Conservation (phyloP, 1,284 basidiomycete species). For the Apiotrichum mycotoxinovorans region DNA sequence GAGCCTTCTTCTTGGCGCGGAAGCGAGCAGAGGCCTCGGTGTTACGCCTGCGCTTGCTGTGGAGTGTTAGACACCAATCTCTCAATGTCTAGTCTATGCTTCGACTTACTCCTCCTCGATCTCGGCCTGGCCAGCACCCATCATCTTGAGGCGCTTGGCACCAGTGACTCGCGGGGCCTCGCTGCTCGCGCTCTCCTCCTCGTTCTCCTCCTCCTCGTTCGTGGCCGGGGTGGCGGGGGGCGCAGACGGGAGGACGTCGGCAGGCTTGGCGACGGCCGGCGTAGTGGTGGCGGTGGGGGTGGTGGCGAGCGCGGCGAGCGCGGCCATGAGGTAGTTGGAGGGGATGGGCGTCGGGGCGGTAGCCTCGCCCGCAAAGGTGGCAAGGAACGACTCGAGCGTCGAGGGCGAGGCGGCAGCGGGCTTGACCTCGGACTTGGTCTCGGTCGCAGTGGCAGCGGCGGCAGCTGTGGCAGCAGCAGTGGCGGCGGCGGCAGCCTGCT, state of each 20-base stretch:
- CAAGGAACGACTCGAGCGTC: conserved; percentile 46
- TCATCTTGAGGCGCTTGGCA: conserved; percentile 45
- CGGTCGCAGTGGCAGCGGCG: conserved; percentile 2
- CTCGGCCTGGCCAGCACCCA: conserved; percentile 39
- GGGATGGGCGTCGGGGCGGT: conserved; percentile 14
- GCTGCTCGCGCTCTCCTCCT: conserved; percentile 8
- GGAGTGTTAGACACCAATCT: neutral
- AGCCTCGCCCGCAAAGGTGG: conserved; percentile 34
- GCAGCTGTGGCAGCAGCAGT: conserved; percentile 6
- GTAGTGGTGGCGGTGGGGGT: conserved; percentile 2
- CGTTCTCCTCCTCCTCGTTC: conserved; percentile 9
- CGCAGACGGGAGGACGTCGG: conserved; percentile 24
- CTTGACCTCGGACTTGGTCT: conserved; percentile 9
- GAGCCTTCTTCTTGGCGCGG: conserved; percentile 96
- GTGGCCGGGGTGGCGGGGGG: conserved; percentile 7
- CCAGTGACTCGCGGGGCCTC: conserved; percentile 24
- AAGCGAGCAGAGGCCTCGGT: conserved; percentile 97
- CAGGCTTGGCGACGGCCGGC: conserved; percentile 17
- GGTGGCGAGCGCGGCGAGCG: conserved; percentile 16
- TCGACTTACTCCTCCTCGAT: conserved; percentile 39
- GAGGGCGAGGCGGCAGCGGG: conserved; percentile 11
- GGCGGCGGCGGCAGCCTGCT: conserved; percentile 11
- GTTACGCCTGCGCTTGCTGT: conserved; percentile 78
- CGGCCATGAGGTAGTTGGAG: conserved; percentile 28
- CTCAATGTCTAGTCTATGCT: neutral